phyloP scores from a whole-genome alignment of 352 stramenopile species.

The Pythium aphanidermatum region DNA sequence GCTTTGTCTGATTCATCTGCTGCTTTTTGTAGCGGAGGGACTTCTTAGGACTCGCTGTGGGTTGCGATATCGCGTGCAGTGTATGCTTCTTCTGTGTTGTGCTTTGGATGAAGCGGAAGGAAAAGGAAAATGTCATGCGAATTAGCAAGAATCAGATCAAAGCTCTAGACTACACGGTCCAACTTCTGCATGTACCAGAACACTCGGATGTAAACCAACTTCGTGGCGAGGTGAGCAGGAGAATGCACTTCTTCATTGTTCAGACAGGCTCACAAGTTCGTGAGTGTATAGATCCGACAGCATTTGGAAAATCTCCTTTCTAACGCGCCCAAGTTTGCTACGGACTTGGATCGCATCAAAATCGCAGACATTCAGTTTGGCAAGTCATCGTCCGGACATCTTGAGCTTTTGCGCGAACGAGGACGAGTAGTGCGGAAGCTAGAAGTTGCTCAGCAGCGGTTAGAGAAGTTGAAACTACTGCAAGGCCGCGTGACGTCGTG shows the following conservation, averaged over 20 bases:
- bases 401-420: conserved; percentile 55
- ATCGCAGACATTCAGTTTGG: conserved; percentile 80
- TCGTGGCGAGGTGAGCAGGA: conserved; percentile 39
- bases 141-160: conserved; percentile 65
- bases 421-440: conserved; percentile 56
- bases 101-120: conserved; percentile 66
- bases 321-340: conserved; percentile 39
- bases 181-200: conserved; percentile 53
- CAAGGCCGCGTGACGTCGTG: conserved; percentile 30
- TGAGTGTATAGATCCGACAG: conserved; percentile 34
- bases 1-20: neutral
- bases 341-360: conserved; percentile 47
- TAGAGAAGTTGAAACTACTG: conserved; percentile 61
- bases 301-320: conserved; percentile 64
- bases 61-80: conserved; percentile 62
- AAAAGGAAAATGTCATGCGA: conserved; percentile 49
- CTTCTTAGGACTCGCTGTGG: conserved; percentile 63
- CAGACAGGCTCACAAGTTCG: neutral
- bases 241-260: neutral
- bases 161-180: conserved; percentile 71
- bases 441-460: conserved; percentile 55
- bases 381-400: conserved; percentile 51
- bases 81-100: conserved; percentile 61
- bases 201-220: conserved; percentile 60
- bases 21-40: conserved; percentile 38